Evolutionary conservation across 2,329 filamentous ascomycete genomes (phyloP).

Genomic region (Leptodontidium sp.): DNA sequence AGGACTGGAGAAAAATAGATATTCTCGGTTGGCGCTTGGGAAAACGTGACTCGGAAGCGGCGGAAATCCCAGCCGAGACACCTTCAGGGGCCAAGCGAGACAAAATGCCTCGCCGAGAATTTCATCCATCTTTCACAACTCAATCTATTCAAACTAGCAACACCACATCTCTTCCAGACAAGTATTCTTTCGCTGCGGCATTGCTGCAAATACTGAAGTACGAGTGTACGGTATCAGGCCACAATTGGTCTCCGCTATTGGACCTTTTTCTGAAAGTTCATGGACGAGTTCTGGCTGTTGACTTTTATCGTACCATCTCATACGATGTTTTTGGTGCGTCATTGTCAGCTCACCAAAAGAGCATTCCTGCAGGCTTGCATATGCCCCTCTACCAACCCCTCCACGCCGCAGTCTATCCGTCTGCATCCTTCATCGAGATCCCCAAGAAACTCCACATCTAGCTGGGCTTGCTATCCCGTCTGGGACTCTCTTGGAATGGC

Average conservation of each 20-base stretch:
- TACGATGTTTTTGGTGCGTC: slow-evolving; percentile 26
- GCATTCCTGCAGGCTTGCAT: background rate
- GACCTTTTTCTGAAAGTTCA: background rate
- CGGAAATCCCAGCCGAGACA: background rate
- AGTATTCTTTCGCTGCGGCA: background rate
- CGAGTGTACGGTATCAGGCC: slow-evolving; percentile 3
- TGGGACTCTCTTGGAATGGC: background rate
- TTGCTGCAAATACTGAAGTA: slow-evolving; percentile 15
- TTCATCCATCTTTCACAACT: background rate
- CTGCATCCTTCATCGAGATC: background rate
- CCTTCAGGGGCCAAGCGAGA: background rate
- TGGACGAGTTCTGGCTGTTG: slow-evolving; percentile 8
- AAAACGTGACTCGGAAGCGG: slow-evolving; percentile 9
- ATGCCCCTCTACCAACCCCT: background rate
- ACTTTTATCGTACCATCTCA: slow-evolving; percentile 14
- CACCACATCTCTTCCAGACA: background rate
- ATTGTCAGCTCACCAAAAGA: slow-evolving; percentile 23
- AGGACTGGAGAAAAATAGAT: background rate
- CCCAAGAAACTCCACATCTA: background rate
- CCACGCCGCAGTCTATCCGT: slow-evolving; percentile 11
- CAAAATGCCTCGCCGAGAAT: slow-evolving; percentile 1
- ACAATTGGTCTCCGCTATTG: background rate
- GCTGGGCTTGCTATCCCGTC: background rate
- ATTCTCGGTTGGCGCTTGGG: background rate
- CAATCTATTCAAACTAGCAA: background rate